Evolutionary conservation across 306 rosid species (phyloP), one percentile per base, ranked within the genome.

Genomic region (Styphnolobium japonicum): DNA sequence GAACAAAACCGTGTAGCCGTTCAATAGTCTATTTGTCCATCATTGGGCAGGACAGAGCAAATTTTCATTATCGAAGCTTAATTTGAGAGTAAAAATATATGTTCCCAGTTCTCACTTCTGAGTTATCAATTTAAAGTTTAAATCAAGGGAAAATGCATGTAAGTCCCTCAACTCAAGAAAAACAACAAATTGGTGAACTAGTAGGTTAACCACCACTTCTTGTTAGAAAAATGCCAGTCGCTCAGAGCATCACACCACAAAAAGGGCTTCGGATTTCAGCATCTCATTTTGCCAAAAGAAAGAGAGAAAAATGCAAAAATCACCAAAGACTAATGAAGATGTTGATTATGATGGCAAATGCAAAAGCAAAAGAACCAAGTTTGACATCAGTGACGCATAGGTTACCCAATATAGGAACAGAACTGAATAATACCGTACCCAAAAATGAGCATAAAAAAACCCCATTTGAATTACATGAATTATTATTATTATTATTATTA

Each of bases 41-140:
- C 79, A 82, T 31, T 70, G 81, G 85, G 81, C 73, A 37, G 14
- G 2, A 71, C 37, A 15, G 36, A 25, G 14, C 3, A 29, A 29
- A 23, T 3, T 64, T 37, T 61, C 9, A 8, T 5, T 12, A 68
- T 2, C 5, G 1, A 66, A 39, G 18, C 4, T 61, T 10, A 39
- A 1, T 5, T 9, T 2, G 0, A 15, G 1, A 63, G 34, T 11
- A 22, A 10, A 55, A 57, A 19, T 4, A 14, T 6, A 15, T 14
- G 0, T 0, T 45, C 16, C 1, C 16, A 14, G 6, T 45, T 45
- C 51, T 45, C 2, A 15, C n/a, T 48, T 48, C 21, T 1, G 10
- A 11, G 10, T 4, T 27, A n/a, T 1, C 19, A n/a, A 46, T 31
- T n/a, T 1, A 22, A 14, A 27, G 29, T 5, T n/a, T 6, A 1